Conservation (phyloP, 371 early-diverging fungal genomes). For the Parasitella parasitica region DNA sequence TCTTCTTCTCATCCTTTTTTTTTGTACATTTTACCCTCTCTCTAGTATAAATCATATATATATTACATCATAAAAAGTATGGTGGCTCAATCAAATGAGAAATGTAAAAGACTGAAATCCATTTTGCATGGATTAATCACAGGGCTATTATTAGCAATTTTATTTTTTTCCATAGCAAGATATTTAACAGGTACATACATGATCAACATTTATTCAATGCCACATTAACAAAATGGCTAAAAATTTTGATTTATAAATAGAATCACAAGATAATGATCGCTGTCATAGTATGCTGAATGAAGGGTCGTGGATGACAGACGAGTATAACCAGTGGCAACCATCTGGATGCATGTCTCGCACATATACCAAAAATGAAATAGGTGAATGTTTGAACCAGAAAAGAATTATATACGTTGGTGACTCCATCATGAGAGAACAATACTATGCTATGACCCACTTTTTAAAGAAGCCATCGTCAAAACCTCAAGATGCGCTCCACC, state of each 20-base stretch:
- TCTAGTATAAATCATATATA: neutral
- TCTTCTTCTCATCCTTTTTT: neutral
- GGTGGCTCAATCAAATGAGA: neutral
- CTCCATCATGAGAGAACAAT: constrained; percentile 58
- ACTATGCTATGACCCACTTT: constrained; percentile 48
- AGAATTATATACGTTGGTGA: constrained; percentile 54
- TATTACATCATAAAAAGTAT: neutral
- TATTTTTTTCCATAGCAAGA: neutral
- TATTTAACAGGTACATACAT: neutral
- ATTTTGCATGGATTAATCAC: neutral
- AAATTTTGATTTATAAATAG: constrained; percentile 15
- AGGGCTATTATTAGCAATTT: neutral
- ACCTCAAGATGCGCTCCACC: constrained; percentile 35
- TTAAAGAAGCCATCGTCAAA: constrained; percentile 31
- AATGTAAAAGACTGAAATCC: neutral
- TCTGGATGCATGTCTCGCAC: constrained; percentile 58
- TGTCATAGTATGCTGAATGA: constrained; percentile 50
- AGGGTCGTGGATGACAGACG: constrained; percentile 46
- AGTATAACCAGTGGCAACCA: constrained; percentile 54
- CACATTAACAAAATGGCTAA: neutral
- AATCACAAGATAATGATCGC: constrained; percentile 28
- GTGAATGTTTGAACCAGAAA: constrained; percentile 45
- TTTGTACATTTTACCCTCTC: neutral
- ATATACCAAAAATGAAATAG: constrained; percentile 43
- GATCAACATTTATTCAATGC: neutral